phyloP scores from a whole-genome alignment of 108 stramenopile species.

The Aurantiochytrium sp. region DNA sequence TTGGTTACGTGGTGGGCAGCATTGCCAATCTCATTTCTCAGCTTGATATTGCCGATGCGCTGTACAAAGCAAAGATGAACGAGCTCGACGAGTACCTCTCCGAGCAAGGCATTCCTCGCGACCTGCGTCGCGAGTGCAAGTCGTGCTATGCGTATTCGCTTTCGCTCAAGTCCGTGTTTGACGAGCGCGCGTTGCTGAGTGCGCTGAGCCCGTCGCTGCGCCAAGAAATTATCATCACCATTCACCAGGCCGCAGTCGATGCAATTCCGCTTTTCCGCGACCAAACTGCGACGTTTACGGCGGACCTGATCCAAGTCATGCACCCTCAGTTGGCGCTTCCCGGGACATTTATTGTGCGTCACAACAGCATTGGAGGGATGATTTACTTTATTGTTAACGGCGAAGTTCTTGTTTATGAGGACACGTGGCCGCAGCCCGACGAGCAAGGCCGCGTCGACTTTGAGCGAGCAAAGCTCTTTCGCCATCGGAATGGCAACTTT shows the following conservation, averaged over 20 bases:
- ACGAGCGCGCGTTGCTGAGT: constrained; percentile 30
- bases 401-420: constrained; percentile 25
- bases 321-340: constrained; percentile 17
- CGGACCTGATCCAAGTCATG: constrained; percentile 31
- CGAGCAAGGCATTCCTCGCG: constrained; percentile 35
- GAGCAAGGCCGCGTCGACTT: neutral
- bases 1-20: constrained; percentile 55
- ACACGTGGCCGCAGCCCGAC: constrained; percentile 21
- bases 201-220: constrained; percentile 30
- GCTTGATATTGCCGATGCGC: constrained; percentile 28
- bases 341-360: constrained; percentile 25
- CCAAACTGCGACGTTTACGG: constrained; percentile 20
- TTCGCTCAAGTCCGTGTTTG: constrained; percentile 33
- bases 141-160: constrained; percentile 42
- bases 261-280: constrained; percentile 32
- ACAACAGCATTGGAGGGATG: constrained; percentile 19
- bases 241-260: constrained; percentile 27
- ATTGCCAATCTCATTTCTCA: constrained; percentile 36
- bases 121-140: constrained; percentile 18
- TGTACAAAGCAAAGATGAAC: constrained; percentile 30
- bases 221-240: constrained; percentile 30
- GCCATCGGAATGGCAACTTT: neutral
- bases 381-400: constrained; percentile 33
- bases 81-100: constrained; percentile 35
- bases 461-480: constrained; percentile 8